Percentiles rank a stretch among this genome's conserved stretches.
These are phyloP conservation scores for Candida pini DNA, from an alignment of 805 yeast genomes.

Conservation along the genomic window DNA sequence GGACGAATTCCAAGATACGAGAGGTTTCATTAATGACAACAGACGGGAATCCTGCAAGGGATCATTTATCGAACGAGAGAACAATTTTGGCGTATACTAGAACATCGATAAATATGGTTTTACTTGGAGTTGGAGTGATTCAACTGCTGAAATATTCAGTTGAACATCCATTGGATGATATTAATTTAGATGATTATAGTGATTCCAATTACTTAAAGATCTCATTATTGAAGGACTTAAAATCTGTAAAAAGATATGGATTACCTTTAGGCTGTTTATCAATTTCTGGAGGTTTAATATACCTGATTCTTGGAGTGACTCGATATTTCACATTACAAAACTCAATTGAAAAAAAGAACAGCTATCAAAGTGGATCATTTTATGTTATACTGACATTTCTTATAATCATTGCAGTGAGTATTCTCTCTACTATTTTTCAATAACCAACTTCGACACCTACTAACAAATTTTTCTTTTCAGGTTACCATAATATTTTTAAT, in stretches of 20 bases:
- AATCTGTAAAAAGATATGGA: constrained; percentile 11
- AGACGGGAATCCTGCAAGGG: too few species aligned
- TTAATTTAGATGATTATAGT: constrained; percentile 4
- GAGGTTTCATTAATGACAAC: too few species aligned
- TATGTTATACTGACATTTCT: constrained; percentile 38
- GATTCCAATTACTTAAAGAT: too few species aligned
- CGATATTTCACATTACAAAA: constrained; percentile 43
- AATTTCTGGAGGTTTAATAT: constrained; percentile 36
- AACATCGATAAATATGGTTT: constrained; percentile 45
- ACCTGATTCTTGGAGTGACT: constrained; percentile 36
- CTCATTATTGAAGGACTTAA: constrained; percentile 7
- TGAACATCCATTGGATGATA: constrained; percentile 7
- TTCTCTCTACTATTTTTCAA: too few species aligned
- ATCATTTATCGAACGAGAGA: constrained; percentile 58
- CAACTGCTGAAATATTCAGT: constrained; percentile 42
- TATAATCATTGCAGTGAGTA: constrained; percentile 30
- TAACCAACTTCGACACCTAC: too few species aligned
- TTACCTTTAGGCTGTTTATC: constrained; percentile 28
- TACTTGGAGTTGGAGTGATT: constrained; percentile 49
- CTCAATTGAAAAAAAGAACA: constrained; percentile 29
- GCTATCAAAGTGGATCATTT: constrained; percentile 24
- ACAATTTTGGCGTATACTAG: constrained; percentile 57
- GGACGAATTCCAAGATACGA: too few species aligned
- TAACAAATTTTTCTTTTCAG: too few species aligned
- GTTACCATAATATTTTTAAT: too few species aligned